Evolutionary conservation across 768 basidiomycete genomes (phyloP).

Genomic region (Hemileccinum impolitum): DNA sequence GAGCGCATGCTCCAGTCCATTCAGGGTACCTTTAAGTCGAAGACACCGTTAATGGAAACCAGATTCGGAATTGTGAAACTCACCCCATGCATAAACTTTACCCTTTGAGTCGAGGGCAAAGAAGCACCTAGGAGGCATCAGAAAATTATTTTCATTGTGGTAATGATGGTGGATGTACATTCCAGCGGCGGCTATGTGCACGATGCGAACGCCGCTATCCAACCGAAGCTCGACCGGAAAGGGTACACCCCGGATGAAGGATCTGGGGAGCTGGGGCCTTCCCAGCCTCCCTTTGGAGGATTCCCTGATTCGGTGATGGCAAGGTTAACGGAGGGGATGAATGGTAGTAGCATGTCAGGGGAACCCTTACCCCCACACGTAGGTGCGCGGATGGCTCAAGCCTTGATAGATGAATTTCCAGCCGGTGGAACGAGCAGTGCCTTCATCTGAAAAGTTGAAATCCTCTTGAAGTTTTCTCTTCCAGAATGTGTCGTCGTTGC

Average conservation of each 20-base stretch:
- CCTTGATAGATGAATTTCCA: slow-evolving; percentile 81
- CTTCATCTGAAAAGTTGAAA: slow-evolving; percentile 72
- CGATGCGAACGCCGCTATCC: slow-evolving; percentile 54
- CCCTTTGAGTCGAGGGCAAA: slow-evolving; percentile 80
- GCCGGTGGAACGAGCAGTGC: slow-evolving; percentile 70
- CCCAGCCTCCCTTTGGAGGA: slow-evolving; percentile 64
- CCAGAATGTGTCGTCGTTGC: slow-evolving; percentile 79
- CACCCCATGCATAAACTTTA: slow-evolving; percentile 79
- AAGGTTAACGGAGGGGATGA: slow-evolving; percentile 1
- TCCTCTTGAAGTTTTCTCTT: slow-evolving; percentile 62
- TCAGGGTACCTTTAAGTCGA: slow-evolving; percentile 54
- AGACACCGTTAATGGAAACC: slow-evolving; percentile 3
- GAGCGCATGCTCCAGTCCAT: slow-evolving; percentile 42
- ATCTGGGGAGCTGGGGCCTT: slow-evolving; percentile 34
- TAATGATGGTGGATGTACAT: slow-evolving; percentile 49
- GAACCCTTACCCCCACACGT: slow-evolving; percentile 57
- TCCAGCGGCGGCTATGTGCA: slow-evolving; percentile 75
- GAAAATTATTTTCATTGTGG: slow-evolving; percentile 1
- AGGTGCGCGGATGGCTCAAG: slow-evolving; percentile 50
- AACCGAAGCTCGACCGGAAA: slow-evolving; percentile 63
- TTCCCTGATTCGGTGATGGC: slow-evolving; percentile 41
- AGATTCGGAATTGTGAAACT: slow-evolving; percentile 2
- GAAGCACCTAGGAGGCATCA: slow-evolving; percentile 62
- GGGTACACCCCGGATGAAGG: slow-evolving; percentile 43
- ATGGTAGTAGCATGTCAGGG: not conserved